A percentile compares a stretch with the other conserved stretches of the same genome.
phyloP scores from a whole-genome alignment of 768 basidiomycete genomes.

The Amanita rubescens region DNA sequence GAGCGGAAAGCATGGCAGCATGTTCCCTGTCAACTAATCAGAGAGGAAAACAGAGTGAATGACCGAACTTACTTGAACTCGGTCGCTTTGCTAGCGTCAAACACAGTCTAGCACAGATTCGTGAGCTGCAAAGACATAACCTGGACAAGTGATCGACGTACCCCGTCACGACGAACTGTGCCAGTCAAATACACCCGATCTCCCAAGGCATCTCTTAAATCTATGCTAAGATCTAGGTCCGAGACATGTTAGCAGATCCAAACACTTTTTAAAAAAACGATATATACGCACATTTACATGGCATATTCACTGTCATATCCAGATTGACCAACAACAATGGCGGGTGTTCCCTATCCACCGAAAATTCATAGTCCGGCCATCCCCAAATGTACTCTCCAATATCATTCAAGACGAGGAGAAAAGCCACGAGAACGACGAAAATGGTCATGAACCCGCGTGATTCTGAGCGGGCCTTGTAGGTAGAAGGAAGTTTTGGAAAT shows the following conservation, averaged over 20 bases:
- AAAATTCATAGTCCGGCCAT: constrained; percentile 86
- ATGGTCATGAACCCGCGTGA: constrained; percentile 78
- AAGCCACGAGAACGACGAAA: constrained; percentile 55
- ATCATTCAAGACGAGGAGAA: constrained; percentile 81
- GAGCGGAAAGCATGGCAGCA: constrained; percentile 55
- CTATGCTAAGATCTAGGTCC: constrained; percentile 83
- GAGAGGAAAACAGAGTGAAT: background rate
- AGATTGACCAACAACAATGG: constrained; percentile 80
- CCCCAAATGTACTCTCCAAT: constrained; percentile 90
- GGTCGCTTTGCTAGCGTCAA: constrained; percentile 78
- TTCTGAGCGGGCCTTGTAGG: constrained; percentile 74
- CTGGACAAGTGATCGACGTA: constrained; percentile 25
- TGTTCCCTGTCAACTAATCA: constrained; percentile 41
- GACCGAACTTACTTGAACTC: constrained; percentile 43
- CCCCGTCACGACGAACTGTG: constrained; percentile 80
- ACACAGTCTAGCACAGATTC: constrained; percentile 50
- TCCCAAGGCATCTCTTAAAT: constrained; percentile 89
- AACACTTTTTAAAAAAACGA: too few relatives aligned
- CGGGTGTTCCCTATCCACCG: constrained; percentile 59
- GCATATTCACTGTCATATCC: constrained; percentile 90
- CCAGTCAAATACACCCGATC: constrained; percentile 80
- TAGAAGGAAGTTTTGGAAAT: constrained; percentile 77
- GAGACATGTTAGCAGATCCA: too few relatives aligned
- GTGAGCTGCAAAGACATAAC: background rate
- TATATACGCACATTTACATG: too few relatives aligned